These are phyloP conservation scores for Amanita exitialis DNA, from an alignment of 768 basidiomycete genomes.

Conservation along the genomic window DNA sequence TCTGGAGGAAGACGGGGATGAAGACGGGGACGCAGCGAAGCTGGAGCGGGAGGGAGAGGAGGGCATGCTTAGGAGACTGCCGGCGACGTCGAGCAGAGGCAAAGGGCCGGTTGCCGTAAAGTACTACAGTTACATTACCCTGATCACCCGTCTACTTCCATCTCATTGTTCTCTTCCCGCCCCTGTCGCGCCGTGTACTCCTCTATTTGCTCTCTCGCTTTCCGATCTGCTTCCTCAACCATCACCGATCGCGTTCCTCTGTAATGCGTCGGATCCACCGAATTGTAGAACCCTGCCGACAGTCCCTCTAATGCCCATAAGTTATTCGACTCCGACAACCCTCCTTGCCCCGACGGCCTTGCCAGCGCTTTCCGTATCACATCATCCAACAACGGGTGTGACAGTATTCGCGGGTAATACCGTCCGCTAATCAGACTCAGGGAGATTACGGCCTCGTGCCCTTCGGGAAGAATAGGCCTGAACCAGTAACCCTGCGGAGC, in stretches of 20 bases:
- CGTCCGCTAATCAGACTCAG: slow-evolving; percentile 67
- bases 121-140: not conserved
- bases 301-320: slow-evolving; percentile 70
- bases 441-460: slow-evolving; percentile 55
- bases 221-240: slow-evolving; percentile 51
- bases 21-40: not conserved
- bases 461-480: slow-evolving; percentile 52
- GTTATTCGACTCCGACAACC: slow-evolving; percentile 33
- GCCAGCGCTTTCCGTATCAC: slow-evolving; percentile 28
- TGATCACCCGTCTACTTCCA: slow-evolving; percentile 12
- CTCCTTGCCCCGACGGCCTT: slow-evolving; percentile 21
- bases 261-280: slow-evolving; percentile 59
- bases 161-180: slow-evolving; percentile 1
- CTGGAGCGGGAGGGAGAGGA: slow-evolving; percentile 5
- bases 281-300: slow-evolving; percentile 53
- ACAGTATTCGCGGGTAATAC: slow-evolving; percentile 67
- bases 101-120: not conserved
- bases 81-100: slow-evolving; percentile 3
- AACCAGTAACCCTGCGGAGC: slow-evolving; percentile 64
- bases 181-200: slow-evolving; percentile 26
- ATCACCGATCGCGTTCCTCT: slow-evolving; percentile 41
- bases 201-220: slow-evolving; percentile 33
- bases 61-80: slow-evolving; percentile 9
- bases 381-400: slow-evolving; percentile 47
- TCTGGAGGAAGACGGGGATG: slow-evolving; percentile 43